Percentiles rank a stretch among this genome's conserved stretches.
These are phyloP conservation scores for Stephanodiscus minutulus DNA, from an alignment of 108 stramenopile genomes.

Conservation along the genomic window DNA sequence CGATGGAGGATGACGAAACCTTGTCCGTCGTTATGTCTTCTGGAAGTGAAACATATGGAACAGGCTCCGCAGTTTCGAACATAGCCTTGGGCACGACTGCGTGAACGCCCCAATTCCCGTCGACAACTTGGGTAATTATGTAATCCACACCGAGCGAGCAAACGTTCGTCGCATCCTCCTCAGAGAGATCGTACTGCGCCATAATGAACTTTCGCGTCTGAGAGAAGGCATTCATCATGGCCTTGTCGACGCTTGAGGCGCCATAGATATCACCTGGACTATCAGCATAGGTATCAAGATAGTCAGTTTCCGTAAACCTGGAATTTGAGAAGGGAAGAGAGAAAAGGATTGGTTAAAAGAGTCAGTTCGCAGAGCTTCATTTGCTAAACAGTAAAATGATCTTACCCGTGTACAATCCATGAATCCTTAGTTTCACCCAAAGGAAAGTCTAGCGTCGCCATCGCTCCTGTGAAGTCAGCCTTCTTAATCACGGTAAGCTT, in stretches of 20 bases:
- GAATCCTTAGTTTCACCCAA: conserved; percentile 42
- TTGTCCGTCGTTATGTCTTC: too few relatives aligned
- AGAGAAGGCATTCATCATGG: conserved; percentile 51
- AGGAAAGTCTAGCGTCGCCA: conserved; percentile 45
- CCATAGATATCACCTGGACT: conserved; percentile 44
- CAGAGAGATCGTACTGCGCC: conserved; percentile 39
- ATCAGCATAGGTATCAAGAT: conserved; percentile 37
- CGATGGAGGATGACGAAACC: too few relatives aligned
- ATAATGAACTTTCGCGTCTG: conserved; percentile 57
- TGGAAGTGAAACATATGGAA: too few relatives aligned
- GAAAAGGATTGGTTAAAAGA: too few relatives aligned
- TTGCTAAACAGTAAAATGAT: too few relatives aligned
- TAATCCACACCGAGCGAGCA: conserved; percentile 48
- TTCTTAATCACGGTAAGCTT: conserved; percentile 50
- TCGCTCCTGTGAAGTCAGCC: conserved; percentile 43
- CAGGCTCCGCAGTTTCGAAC: too few relatives aligned
- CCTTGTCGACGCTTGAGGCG: conserved; percentile 43
- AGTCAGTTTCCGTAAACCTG: conserved; percentile 46
- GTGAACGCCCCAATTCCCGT: conserved; percentile 60
- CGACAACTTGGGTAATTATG: conserved; percentile 51
- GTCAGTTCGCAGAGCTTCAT: too few relatives aligned
- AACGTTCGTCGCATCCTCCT: conserved; percentile 41
- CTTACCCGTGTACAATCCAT: conserved; percentile 50
- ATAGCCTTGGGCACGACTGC: conserved; percentile 42
- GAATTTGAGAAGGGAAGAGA: too few relatives aligned